These are phyloP conservation scores for Cryptococcus sp. DNA, from an alignment of 1,284 basidiomycete species.

Conservation along the genomic window DNA sequence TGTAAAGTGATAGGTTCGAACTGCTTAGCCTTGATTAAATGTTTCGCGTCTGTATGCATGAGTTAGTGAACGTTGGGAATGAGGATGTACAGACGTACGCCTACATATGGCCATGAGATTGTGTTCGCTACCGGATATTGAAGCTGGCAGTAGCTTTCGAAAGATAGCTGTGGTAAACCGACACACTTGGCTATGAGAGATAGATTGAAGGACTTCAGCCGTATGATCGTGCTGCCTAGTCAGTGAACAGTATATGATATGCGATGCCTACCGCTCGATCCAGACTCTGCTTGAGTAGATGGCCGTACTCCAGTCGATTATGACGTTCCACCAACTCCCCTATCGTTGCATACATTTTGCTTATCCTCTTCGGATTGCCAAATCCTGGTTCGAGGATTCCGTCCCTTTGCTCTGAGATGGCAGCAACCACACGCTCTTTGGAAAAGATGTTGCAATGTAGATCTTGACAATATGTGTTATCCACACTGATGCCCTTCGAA, in stretches of 20 bases:
- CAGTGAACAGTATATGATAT: not conserved
- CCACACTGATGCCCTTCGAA: too few relatives aligned
- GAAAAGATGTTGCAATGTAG: constrained; percentile 4
- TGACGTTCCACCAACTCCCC: not conserved
- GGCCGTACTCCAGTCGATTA: not conserved
- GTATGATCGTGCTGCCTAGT: not conserved
- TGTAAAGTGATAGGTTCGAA: constrained; percentile 82
- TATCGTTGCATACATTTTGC: not conserved
- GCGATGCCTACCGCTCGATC: not conserved
- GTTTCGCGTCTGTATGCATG: constrained; percentile 59
- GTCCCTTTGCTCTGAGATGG: not conserved
- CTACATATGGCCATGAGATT: constrained; percentile 64
- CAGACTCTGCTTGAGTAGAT: not conserved
- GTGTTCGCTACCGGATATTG: constrained; percentile 68
- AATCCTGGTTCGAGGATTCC: too few relatives aligned
- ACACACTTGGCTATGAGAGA: constrained; percentile 54
- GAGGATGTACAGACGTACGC: constrained; percentile 52
- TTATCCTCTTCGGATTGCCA: not conserved
- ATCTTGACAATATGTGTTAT: too few relatives aligned
- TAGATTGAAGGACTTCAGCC: constrained; percentile 8
- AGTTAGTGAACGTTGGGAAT: not conserved
- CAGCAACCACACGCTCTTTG: not conserved
- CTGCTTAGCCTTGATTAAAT: constrained; percentile 67
- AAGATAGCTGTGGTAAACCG: constrained; percentile 64
- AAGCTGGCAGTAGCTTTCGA: constrained; percentile 64